These are phyloP conservation scores for Colletotrichum paranaense DNA, from an alignment of 2,329 filamentous ascomycete species.

Conservation along the genomic window DNA sequence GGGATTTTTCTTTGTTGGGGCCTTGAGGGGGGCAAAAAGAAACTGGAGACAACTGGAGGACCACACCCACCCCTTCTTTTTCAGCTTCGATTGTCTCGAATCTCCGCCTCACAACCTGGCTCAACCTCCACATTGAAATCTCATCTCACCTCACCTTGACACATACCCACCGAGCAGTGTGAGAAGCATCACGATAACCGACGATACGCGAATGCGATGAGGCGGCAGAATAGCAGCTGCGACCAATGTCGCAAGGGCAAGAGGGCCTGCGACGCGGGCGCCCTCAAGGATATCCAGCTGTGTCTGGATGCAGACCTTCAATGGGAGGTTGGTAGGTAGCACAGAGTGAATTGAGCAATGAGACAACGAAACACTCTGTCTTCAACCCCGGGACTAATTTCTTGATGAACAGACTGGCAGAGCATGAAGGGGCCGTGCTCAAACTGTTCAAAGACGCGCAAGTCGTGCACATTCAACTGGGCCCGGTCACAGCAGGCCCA, in stretches of 20 bases:
- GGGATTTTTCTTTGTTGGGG: background rate
- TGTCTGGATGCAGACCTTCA: constrained; percentile 13
- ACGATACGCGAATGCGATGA: constrained; percentile 14
- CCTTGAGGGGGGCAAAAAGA: background rate
- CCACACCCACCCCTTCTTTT: background rate
- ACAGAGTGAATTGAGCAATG: no score
- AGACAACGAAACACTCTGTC: no score
- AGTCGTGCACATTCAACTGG: constrained; percentile 45
- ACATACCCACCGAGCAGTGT: no score
- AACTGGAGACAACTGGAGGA: no score
- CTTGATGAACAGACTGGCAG: constrained; percentile 11
- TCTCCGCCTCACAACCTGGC: background rate
- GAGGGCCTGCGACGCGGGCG: constrained; percentile 38
- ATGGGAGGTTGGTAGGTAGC: constrained; percentile 22
- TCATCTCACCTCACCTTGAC: background rate
- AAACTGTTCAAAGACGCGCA: constrained; percentile 45
- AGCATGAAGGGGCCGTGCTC: constrained; percentile 38
- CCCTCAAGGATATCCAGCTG: constrained; percentile 17
- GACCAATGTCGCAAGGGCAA: constrained; percentile 42
- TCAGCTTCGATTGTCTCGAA: background rate
- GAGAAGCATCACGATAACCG: no score
- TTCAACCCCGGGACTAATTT: background rate
- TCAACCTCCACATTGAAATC: background rate
- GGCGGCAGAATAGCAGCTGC: constrained; percentile 39
- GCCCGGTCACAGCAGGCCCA: constrained; percentile 33